Conservation (phyloP, 176 grass and related monocot genomes). For the Calamus simplicifolius region DNA sequence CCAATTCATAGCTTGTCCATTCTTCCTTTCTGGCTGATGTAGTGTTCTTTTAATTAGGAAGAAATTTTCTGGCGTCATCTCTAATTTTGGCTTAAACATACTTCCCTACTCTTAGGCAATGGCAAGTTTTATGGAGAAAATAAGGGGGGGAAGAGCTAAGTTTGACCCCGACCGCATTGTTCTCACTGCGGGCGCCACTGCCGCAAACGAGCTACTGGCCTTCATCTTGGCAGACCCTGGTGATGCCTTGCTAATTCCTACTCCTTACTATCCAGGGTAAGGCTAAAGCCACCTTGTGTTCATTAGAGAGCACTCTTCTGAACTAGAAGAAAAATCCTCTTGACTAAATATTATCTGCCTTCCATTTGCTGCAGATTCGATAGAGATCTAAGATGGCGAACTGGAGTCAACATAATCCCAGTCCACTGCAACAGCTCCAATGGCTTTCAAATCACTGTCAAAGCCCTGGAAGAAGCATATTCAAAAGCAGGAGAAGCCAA, state of each 20-base stretch:
- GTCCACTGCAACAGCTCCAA: conserved; percentile 16
- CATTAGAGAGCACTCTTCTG: too few species aligned
- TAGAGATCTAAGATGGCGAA: conserved; percentile 13
- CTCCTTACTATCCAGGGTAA: conserved; percentile 17
- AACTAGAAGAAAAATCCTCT: too few species aligned
- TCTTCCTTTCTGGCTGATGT: too few species aligned
- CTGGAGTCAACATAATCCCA: conserved; percentile 4
- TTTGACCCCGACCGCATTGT: conserved; percentile 16
- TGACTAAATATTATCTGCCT: too few species aligned
- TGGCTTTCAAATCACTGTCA: conserved; percentile 9
- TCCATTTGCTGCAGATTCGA: conserved; percentile 2
- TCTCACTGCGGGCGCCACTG: conserved; percentile 12
- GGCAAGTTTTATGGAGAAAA: conserved; percentile 21
- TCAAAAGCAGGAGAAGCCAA: background rate
- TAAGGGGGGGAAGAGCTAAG: conserved; percentile 8
- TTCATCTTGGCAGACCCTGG: conserved; percentile 15
- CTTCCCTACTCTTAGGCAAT: background rate
- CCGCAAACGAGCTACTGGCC: conserved; percentile 8
- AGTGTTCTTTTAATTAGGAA: too few species aligned
- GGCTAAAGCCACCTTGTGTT: background rate
- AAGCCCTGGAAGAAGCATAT: conserved; percentile 1
- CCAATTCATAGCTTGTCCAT: too few species aligned
- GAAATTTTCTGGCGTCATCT: too few species aligned
- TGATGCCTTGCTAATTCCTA: conserved; percentile 5
- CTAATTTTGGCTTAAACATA: background rate